A percentile compares a stretch with the other conserved stretches of the same genome.
These are phyloP conservation scores for Ceratocystis cubensis DNA, from an alignment of 2,329 filamentous ascomycete species.

Conservation along the genomic window DNA sequence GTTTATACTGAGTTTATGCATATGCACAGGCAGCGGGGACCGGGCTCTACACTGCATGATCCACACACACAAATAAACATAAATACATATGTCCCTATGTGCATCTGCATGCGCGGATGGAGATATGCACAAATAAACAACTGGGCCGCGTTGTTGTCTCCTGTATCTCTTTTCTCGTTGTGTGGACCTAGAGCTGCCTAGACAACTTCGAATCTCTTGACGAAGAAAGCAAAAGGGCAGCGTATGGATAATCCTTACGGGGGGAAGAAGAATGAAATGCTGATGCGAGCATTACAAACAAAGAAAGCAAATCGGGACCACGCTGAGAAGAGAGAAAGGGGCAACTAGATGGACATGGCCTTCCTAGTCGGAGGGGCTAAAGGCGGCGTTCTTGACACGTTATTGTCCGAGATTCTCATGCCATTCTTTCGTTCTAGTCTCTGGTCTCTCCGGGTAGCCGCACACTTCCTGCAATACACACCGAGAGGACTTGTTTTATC, in stretches of 20 bases:
- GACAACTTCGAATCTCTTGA: neutral
- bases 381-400: neutral
- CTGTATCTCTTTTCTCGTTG: neutral
- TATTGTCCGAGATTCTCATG: constrained; percentile 1
- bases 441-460: neutral
- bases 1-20: too few species aligned
- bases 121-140: neutral
- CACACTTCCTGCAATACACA: neutral
- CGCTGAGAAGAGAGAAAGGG: neutral
- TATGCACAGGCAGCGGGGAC: too few species aligned
- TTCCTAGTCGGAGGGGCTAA: neutral
- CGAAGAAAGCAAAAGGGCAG: neutral
- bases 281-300: neutral
- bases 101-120: neutral
- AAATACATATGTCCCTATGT: neutral
- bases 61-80: neutral
- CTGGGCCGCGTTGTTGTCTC: neutral
- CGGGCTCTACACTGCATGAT: neutral
- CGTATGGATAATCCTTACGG: neutral
- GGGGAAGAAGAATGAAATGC: neutral
- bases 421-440: neutral
- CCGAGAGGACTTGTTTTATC: neutral
- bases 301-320: too few species aligned
- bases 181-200: neutral
- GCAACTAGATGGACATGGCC: neutral